A percentile compares a stretch with the other conserved stretches of the same genome.
Evolutionary conservation across 2,329 filamentous ascomycete species (phyloP).

Genomic region (Conoideocrella luteorostrata): DNA sequence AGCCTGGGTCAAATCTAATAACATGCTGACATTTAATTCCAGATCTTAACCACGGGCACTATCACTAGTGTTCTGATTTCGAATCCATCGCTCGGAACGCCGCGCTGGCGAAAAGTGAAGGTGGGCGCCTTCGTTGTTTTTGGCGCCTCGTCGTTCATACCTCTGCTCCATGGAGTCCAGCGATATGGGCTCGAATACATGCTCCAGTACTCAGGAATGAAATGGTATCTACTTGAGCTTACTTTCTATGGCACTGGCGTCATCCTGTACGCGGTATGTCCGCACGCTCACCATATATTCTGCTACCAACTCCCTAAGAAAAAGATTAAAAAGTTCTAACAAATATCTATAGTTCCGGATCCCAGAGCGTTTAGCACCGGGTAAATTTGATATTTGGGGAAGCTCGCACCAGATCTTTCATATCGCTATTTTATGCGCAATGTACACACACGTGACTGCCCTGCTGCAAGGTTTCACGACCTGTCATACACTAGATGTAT

Average conservation of each 20-base stretch:
- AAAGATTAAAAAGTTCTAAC: conserved; percentile 4
- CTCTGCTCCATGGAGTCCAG: conserved; percentile 12
- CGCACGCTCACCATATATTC: conserved; percentile 8
- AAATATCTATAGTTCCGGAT: conserved; percentile 50
- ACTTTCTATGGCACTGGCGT: conserved; percentile 45
- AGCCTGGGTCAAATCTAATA: not conserved
- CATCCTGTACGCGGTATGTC: conserved; percentile 65
- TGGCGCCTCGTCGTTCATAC: conserved; percentile 11
- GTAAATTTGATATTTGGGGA: conserved; percentile 78
- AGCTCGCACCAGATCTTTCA: conserved; percentile 91
- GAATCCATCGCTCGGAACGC: conserved; percentile 10
- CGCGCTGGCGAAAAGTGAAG: conserved; percentile 12
- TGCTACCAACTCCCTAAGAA: not conserved
- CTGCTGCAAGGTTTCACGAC: conserved; percentile 14
- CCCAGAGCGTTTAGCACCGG: conserved; percentile 68
- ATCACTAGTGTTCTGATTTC: conserved; percentile 11
- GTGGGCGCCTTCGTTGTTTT: conserved; percentile 9
- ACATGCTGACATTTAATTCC: not conserved
- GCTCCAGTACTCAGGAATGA: conserved; percentile 11
- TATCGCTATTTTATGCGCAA: conserved; percentile 33
- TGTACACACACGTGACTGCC: conserved; percentile 13
- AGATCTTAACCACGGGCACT: not conserved
- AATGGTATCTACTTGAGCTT: conserved; percentile 14
- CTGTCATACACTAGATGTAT: conserved; percentile 13
- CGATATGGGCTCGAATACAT: conserved; percentile 13